Conservation (phyloP, 1,284 basidiomycete genomes). For the Retiboletus flavoniger region DNA sequence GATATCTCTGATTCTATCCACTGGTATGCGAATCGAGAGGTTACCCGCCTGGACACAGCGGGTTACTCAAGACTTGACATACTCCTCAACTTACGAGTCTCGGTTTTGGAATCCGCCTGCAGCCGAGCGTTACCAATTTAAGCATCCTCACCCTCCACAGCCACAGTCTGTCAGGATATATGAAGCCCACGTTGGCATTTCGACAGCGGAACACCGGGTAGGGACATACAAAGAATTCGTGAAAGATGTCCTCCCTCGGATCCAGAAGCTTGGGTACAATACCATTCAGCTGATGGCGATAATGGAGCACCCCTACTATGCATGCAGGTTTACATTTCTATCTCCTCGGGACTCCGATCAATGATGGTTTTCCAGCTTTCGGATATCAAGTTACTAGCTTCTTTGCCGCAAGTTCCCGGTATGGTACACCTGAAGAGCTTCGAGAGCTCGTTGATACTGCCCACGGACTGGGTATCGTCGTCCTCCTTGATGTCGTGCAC, state of each 20-base stretch:
- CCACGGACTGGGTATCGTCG: conserved; percentile 88
- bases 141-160: conserved; percentile 69
- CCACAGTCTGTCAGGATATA: conserved; percentile 84
- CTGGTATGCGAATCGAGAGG: conserved; percentile 83
- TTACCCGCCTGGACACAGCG: conserved; percentile 93
- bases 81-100: conserved; percentile 93
- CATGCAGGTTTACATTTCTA: conserved; percentile 58
- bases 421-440: conserved; percentile 92
- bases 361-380: conserved; percentile 60
- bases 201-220: conserved; percentile 82
- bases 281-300: conserved; percentile 96
- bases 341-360: conserved; percentile 5
- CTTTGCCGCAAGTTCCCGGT: conserved; percentile 96
- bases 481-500: conserved; percentile 95
- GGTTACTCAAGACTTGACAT: conserved; percentile 89
- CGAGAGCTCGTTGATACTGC: conserved; percentile 95
- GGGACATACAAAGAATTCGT: conserved; percentile 98
- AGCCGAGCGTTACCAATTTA: conserved; percentile 76
- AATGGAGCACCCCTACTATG: conserved; percentile 99
- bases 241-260: conserved; percentile 78
- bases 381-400: conserved; percentile 98
- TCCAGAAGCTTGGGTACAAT: conserved; percentile 92
- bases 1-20: conserved; percentile 83
- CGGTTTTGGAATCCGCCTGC: conserved; percentile 97
- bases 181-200: conserved; percentile 98